Percentiles rank a stretch among this genome's conserved stretches.
These are phyloP conservation scores for Berkeleyomyces rouxiae DNA, from an alignment of 2,329 filamentous ascomycete species.

Conservation along the genomic window DNA sequence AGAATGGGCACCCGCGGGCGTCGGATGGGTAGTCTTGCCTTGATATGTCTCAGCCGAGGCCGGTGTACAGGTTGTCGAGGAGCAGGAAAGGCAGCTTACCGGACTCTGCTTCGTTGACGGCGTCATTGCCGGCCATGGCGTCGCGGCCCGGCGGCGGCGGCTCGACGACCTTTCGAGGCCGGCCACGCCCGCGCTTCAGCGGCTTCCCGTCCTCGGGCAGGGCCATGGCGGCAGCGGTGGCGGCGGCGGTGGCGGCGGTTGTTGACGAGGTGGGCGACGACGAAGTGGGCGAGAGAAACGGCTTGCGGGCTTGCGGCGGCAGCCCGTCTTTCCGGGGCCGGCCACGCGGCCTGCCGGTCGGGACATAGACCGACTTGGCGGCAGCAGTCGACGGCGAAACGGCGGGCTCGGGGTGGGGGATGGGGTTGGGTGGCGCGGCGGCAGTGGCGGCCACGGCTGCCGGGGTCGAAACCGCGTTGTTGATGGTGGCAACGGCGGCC, in stretches of 20 bases:
- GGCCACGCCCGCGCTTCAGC: constrained; percentile 7
- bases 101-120: background rate
- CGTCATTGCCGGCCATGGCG: constrained; percentile 11
- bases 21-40: background rate
- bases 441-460: background rate
- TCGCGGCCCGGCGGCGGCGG: constrained; percentile 14
- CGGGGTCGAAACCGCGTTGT: background rate
- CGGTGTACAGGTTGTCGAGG: background rate
- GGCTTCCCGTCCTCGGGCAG: constrained; percentile 13
- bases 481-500: background rate
- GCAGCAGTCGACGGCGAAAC: constrained; percentile 14
- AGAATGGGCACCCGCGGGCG: background rate
- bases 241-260: background rate
- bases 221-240: background rate
- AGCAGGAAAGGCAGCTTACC: constrained; percentile 1
- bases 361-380: constrained; percentile 20
- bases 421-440: background rate
- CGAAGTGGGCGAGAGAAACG: background rate
- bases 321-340: constrained; percentile 27
- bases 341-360: constrained; percentile 31
- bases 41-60: background rate
- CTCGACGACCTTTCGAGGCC: constrained; percentile 16
- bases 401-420: background rate
- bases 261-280: background rate
- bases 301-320: constrained; percentile 3